Base-by-base conservation (phyloP, 495 filamentous ascomycete species). In the Penicillium bialowiezense region DNA sequence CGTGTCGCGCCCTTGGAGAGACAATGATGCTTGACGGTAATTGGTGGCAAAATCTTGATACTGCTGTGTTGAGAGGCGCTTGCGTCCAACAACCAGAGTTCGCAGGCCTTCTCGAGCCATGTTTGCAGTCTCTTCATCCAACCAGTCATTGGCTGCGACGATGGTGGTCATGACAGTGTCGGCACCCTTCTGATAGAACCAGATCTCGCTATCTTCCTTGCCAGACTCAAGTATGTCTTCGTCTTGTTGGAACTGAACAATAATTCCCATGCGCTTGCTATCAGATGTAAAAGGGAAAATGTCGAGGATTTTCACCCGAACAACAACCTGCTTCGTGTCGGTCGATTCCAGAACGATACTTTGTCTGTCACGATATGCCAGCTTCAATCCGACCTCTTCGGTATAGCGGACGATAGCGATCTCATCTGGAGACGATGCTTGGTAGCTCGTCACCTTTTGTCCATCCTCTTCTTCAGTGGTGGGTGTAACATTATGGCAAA, bases 181-280 rank as follows among this genome's bases (percentile, higher is more conserved):
- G 6, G 95, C 95, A 20, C 95, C 95, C 65, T 99, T 99, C 53
- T 99, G 91, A 59, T 90, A 99, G 68, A 99, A 99, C 90, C 93
- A 97, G 18, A 97, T 91, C 58, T 97, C 91, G 21, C 81, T 78
- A 29, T 71, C 73, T 9, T 71, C 64, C 12, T 74, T 71, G 26
- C 28, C 28, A 1, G 52, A 44, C 5, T 63, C 67, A 5, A 72
- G 59, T 0, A 58, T 37, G 1, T 64, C 60, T 2, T 72, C 57
- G 31, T 76, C 67, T 6, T 78, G 77, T 13, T 84, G 59, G 59
- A 97, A 99, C 54, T 88, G 86, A 17, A 96, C 85, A 51, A 97
- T 84, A 48, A 97, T 89, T n/a, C 95, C 95, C 95, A 99, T 99
- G 20, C 95, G 80, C 67, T 99, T 99, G 47, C 91, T 90, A 43